Conservation (phyloP, 164 flowering plant species). For the Piper longum region DNA sequence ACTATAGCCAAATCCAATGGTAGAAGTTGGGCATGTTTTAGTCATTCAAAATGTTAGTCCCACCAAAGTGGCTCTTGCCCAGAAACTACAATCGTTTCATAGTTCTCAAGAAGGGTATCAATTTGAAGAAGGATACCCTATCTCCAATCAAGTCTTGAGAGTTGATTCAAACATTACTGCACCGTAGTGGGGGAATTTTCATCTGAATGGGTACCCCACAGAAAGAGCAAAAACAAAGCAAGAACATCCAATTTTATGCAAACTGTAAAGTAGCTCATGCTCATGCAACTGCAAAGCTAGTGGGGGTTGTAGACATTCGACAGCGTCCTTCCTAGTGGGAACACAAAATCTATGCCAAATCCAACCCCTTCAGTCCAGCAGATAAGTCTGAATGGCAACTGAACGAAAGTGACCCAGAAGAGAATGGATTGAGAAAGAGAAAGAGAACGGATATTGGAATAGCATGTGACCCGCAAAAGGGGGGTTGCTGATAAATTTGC, state of each 20-base stretch:
- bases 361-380: slow-evolving; percentile 7
- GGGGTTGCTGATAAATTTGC: slow-evolving; percentile 3
- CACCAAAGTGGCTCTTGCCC: no score
- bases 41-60: no score
- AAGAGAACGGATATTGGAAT: background rate
- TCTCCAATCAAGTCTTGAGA: background rate
- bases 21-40: no score
- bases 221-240: slow-evolving; percentile 1
- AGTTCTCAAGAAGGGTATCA: no score
- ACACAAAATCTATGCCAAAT: slow-evolving; percentile 11
- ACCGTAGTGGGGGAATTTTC: background rate
- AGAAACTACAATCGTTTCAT: no score
- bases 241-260: background rate
- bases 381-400: slow-evolving; percentile 9
- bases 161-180: background rate
- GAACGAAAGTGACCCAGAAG: slow-evolving; percentile 8
- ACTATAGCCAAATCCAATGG: no score
- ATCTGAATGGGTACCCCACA: background rate
- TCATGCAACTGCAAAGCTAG: slow-evolving; percentile 1
- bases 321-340: slow-evolving; percentile 6
- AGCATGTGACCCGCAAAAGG: slow-evolving; percentile 1
- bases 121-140: background rate
- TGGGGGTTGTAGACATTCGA: background rate
- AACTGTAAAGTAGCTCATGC: background rate
- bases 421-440: background rate